Conservation (phyloP, 257 asterid species). For the Petunia axillaris region DNA sequence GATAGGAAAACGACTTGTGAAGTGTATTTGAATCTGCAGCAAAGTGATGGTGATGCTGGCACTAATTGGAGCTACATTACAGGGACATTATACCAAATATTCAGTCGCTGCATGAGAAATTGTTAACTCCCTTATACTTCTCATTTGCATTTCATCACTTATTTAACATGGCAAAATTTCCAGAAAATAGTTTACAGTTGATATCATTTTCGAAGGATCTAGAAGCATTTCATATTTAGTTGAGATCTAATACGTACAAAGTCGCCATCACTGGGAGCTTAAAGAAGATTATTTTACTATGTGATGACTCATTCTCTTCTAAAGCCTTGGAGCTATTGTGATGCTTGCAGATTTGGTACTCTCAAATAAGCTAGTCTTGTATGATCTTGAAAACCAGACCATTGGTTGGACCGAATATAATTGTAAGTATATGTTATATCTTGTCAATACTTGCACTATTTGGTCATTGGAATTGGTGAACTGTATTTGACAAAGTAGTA, state of each 20-base stretch:
- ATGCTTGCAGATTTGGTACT: slow-evolving; percentile 86
- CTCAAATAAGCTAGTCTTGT: slow-evolving; percentile 85
- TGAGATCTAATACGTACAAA: background rate
- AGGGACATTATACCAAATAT: background rate
- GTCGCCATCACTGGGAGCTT: background rate
- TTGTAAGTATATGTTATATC: slow-evolving; percentile 57
- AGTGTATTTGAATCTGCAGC: slow-evolving; percentile 2
- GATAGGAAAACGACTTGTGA: background rate
- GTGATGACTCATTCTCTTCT: slow-evolving; percentile 19
- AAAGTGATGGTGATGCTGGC: background rate
- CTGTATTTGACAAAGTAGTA: no score
- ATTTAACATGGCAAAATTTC: background rate
- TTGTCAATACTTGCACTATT: background rate
- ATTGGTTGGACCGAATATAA: slow-evolving; percentile 99
- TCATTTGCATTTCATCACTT: no score
- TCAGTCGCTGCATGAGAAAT: background rate
- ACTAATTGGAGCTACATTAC: background rate
- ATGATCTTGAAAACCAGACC: slow-evolving; percentile 90
- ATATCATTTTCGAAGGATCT: background rate
- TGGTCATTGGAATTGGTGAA: background rate
- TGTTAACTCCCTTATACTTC: background rate
- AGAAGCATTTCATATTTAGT: background rate
- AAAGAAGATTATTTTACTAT: background rate
- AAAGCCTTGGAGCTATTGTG: background rate
- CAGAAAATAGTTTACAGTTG: background rate